Evolutionary conservation across 441 rosid genomes (phyloP).

Genomic region (Pelargonium australe): DNA sequence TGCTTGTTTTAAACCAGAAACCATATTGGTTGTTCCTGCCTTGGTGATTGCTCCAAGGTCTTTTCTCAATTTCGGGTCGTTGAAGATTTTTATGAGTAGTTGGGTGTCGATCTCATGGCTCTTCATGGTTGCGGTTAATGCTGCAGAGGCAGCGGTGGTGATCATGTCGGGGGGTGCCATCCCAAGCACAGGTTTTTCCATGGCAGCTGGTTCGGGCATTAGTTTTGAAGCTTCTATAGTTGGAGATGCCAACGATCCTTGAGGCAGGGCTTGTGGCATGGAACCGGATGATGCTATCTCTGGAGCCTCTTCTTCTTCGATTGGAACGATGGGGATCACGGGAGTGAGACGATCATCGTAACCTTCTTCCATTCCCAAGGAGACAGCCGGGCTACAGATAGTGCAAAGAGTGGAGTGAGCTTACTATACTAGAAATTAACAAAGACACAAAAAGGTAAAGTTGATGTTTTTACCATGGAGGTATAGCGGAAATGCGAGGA

Average conservation of each 20-base stretch:
- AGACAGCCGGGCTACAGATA: conserved; percentile 50
- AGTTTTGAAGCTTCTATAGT: conserved; percentile 5
- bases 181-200: conserved; percentile 18
- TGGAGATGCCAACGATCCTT: conserved; percentile 14
- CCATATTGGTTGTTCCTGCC: conserved; percentile 6
- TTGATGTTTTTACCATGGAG: conserved; percentile 29
- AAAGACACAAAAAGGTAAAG: background rate
- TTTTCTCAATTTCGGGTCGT: conserved; percentile 40
- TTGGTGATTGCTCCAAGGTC: conserved; percentile 21
- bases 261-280: background rate
- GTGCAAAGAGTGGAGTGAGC: conserved; percentile 15
- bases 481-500: conserved; percentile 50
- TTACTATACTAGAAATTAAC: background rate
- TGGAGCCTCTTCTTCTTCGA: conserved; percentile 39
- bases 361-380: conserved; percentile 27
- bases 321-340: conserved; percentile 44
- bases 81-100: conserved; percentile 50
- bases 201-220: background rate
- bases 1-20: background rate
- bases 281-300: conserved; percentile 13
- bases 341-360: conserved; percentile 50
- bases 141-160: conserved; percentile 38
- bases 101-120: conserved; percentile 47
- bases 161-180: conserved; percentile 19
- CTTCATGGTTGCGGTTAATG: conserved; percentile 32